Percentiles rank a stretch among this genome's conserved stretches.
Conservation (phyloP, 371 early-diverging fungal species). For the Saksenaea vasiformis region DNA sequence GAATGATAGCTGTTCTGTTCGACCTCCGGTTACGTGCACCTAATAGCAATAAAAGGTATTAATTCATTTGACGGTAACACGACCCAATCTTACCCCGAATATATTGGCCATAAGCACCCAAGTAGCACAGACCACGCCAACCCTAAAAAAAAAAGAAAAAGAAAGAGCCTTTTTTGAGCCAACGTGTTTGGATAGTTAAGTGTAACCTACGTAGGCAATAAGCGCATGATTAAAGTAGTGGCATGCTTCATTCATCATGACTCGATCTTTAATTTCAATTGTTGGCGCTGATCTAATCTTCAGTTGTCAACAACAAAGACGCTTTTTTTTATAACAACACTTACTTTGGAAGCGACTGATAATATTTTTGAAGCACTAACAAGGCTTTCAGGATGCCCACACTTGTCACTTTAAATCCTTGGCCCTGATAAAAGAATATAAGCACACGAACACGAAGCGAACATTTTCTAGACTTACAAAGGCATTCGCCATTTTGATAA, state of each 20-base stretch:
- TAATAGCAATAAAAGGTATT: conserved; percentile 56
- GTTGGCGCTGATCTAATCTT: conserved; percentile 5
- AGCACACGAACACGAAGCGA: background rate
- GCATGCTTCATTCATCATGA: conserved; percentile 20
- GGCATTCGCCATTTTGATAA: conserved; percentile 41
- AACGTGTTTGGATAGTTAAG: background rate
- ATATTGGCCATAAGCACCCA: conserved; percentile 56
- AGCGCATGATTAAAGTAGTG: conserved; percentile 34
- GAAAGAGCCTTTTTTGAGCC: background rate
- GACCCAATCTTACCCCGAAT: conserved; percentile 27
- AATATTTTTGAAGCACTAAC: conserved; percentile 19
- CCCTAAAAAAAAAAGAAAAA: conserved; percentile 23
- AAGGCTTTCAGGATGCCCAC: conserved; percentile 22
- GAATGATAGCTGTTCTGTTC: conserved; percentile 68
- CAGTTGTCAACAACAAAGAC: background rate
- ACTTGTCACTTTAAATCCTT: conserved; percentile 48
- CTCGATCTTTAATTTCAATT: conserved; percentile 13
- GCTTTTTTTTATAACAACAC: background rate
- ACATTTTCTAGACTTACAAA: conserved; percentile 21
- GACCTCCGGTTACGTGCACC: conserved; percentile 45
- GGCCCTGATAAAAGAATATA: conserved; percentile 47
- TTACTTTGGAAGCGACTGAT: conserved; percentile 19
- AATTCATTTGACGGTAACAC: background rate
- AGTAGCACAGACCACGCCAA: conserved; percentile 50
- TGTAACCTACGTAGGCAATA: conserved; percentile 28